Conservation (phyloP, 805 yeast species). For the Candida nonsorbophila region DNA sequence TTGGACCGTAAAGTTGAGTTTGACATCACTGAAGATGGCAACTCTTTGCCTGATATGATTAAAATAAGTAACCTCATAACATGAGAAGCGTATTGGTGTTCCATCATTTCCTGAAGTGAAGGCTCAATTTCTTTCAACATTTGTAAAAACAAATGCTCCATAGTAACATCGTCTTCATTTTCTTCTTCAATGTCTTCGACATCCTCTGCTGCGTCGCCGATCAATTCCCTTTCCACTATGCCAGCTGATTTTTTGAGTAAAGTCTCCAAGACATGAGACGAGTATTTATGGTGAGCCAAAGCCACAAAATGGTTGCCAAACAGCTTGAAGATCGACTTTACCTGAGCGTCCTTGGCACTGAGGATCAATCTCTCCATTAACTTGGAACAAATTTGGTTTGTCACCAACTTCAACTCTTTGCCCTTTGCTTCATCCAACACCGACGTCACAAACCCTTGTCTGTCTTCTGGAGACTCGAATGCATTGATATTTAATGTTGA, state of each 20-base stretch:
- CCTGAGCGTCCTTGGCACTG: slow-evolving; percentile 56
- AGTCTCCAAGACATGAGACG: slow-evolving; percentile 92
- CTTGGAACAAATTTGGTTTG: slow-evolving; percentile 93
- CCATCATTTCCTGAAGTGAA: slow-evolving; percentile 51
- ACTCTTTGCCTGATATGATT: slow-evolving; percentile 68
- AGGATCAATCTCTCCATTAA: slow-evolving; percentile 82
- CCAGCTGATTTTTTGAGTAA: slow-evolving; percentile 71
- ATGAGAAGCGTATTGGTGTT: slow-evolving; percentile 85
- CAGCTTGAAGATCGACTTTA: slow-evolving; percentile 58
- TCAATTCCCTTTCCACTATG: slow-evolving; percentile 65
- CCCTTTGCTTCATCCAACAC: slow-evolving; percentile 84
- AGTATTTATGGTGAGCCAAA: slow-evolving; percentile 79
- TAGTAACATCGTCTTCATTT: slow-evolving; percentile 38
- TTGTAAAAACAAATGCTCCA: slow-evolving; percentile 61
- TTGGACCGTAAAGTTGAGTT: slow-evolving; percentile 77
- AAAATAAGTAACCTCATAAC: slow-evolving; percentile 69
- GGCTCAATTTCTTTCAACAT: slow-evolving; percentile 67
- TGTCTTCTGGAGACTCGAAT: slow-evolving; percentile 69
- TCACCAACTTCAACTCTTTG: slow-evolving; percentile 85
- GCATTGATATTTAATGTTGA: slow-evolving; percentile 77
- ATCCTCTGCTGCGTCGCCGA: slow-evolving; percentile 35
- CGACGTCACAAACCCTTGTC: slow-evolving; percentile 63
- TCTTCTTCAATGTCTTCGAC: slow-evolving; percentile 27
- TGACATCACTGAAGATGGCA: slow-evolving; percentile 67
- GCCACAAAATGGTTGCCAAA: slow-evolving; percentile 74